Base-by-base conservation (phyloP, 2,329 filamentous ascomycete species). In the Cyanodermella asteris region DNA sequence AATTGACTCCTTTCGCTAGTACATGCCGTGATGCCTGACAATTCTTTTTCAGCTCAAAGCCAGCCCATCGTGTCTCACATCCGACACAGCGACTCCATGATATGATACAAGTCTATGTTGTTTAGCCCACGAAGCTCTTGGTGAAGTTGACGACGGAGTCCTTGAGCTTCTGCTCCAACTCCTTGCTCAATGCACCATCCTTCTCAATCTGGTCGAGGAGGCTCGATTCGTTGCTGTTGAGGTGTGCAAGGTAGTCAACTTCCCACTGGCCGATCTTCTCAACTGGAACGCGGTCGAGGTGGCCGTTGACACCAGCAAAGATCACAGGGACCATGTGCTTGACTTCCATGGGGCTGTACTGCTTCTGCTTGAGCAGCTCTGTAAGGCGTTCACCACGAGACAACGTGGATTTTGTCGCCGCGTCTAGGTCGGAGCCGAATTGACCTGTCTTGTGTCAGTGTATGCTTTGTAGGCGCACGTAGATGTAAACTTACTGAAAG, bases 261-360 rank as follows among this genome's bases (percentile, higher is more conserved):
- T 97, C 87, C 81, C 84, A 97, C 53, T 69, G 55, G 37, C 87
- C 70, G 43, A 97, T 75, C 74, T 84, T 91, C 69, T 38, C 51
- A 49, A 94, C 87, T 36, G 87, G 87, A 39, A 97, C 65, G 43
- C 37, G 50, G 63, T 97, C 87, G 41, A 97, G 72, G 60, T 67
- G 61, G 64, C 87, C 87, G 61, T 94, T 94, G 62, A 97, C 80
- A 90, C 87, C 87, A 40, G 87, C 84, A 60, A 69, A 97, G 68
- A 97, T 94, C 42, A 97, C 72, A 42, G 87, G 87, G 64, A 97
- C 87, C 84, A 94, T 94, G 66, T 97, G 84, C 66, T 90, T 87
- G 51, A 94, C 84, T 42, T 80, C 77, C 82, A 93, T 93, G 45
- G 87, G 87, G 23, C 68, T 73, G 70, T 94, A 97, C 64, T 97